These are phyloP conservation scores for Dryadomyces sulphureus DNA, from an alignment of 2,329 filamentous ascomycete genomes.

Conservation along the genomic window DNA sequence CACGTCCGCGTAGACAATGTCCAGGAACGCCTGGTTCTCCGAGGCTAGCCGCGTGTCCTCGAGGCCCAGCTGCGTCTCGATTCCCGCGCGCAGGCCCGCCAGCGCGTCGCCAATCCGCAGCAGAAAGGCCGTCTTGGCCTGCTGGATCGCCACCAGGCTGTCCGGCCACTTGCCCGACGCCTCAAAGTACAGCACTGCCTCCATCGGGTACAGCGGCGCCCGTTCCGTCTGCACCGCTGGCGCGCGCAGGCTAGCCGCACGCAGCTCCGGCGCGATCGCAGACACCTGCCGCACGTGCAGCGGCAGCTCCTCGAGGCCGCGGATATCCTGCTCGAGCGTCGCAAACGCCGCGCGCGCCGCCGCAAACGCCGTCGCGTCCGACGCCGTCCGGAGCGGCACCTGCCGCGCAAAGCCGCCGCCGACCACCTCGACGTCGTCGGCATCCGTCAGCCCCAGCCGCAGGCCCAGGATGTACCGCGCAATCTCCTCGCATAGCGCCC, in stretches of 20 bases:
- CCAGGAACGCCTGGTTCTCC: conserved; percentile 69
- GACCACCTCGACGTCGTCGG: conserved; percentile 35
- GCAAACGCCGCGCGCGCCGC: conserved; percentile 55
- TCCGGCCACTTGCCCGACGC: conserved; percentile 90
- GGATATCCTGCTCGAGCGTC: conserved; percentile 60
- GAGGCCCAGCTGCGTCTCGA: conserved; percentile 55
- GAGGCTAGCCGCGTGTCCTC: conserved; percentile 58
- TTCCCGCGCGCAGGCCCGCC: conserved; percentile 31
- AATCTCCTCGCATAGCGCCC: conserved; percentile 67
- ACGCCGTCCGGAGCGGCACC: conserved; percentile 27
- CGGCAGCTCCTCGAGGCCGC: conserved; percentile 67
- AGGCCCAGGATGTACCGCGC: conserved; percentile 52
- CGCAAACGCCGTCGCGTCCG: conserved; percentile 48
- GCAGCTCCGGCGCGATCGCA: conserved; percentile 55
- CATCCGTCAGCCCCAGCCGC: conserved; percentile 45
- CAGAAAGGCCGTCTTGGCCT: conserved; percentile 84
- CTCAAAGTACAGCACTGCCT: conserved; percentile 82
- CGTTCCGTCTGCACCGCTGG: conserved; percentile 33
- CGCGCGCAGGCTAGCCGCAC: conserved; percentile 51
- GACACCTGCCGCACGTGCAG: conserved; percentile 73
- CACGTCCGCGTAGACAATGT: conserved; percentile 60
- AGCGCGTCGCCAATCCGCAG: conserved; percentile 62
- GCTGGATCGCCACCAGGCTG: conserved; percentile 77
- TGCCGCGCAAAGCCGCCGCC: conserved; percentile 31
- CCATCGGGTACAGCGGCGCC: conserved; percentile 41